A percentile compares a stretch with the other conserved stretches of the same genome.
Evolutionary conservation across 495 filamentous ascomycete genomes (phyloP).

Genomic region (Opeltia flavorubescens): DNA sequence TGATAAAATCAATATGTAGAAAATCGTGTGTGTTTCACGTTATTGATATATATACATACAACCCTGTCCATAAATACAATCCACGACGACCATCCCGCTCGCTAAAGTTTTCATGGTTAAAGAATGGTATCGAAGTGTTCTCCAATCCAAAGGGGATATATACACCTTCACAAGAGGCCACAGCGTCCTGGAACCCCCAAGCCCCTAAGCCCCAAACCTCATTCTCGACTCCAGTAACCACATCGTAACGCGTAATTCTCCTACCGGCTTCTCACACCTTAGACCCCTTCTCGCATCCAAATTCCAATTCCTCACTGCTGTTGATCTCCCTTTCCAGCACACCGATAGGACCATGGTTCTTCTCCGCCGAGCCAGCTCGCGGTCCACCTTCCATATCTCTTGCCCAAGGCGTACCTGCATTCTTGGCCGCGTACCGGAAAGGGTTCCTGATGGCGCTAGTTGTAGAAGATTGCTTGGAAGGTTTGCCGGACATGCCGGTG

Average conservation of each 20-base stretch:
- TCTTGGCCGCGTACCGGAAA: background rate
- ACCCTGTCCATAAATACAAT: too few species aligned
- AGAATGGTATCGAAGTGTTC: too few species aligned
- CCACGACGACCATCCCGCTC: too few species aligned
- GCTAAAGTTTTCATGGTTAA: too few species aligned
- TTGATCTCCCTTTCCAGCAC: background rate
- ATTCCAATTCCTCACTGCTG: background rate
- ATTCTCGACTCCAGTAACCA: constrained; percentile 87
- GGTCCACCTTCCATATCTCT: background rate
- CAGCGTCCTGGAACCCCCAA: constrained; percentile 76
- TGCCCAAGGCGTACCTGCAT: background rate
- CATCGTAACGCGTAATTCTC: too few species aligned
- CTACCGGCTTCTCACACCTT: too few species aligned
- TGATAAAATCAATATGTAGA: too few species aligned
- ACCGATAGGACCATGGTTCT: background rate
- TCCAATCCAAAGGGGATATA: too few species aligned
- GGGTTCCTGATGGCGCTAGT: background rate
- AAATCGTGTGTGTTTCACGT: too few species aligned
- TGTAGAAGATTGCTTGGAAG: background rate
- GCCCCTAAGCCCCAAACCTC: constrained; percentile 79
- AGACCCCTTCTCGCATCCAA: background rate
- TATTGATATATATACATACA: too few species aligned
- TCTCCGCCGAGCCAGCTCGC: background rate
- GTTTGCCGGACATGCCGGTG: background rate
- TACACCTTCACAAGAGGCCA: constrained; percentile 71